Percentiles rank a stretch among this genome's conserved stretches.
These are phyloP conservation scores for Neoconidiobolus thromboides DNA, from an alignment of 371 early-diverging fungal genomes.

Conservation along the genomic window DNA sequence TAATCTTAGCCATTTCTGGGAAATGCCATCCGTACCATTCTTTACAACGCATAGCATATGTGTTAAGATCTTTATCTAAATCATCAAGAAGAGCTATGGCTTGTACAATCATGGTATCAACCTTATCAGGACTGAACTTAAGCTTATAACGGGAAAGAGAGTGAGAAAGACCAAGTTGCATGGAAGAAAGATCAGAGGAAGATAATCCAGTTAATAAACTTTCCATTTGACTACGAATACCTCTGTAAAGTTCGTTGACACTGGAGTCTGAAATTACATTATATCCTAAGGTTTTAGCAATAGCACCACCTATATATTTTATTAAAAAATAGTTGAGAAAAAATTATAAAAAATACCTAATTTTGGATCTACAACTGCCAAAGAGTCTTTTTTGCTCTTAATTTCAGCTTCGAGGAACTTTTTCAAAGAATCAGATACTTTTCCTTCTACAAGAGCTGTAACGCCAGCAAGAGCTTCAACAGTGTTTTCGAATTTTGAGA, in stretches of 20 bases:
- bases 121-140: slow-evolving; percentile 83
- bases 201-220: slow-evolving; percentile 46
- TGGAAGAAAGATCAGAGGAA: slow-evolving; percentile 60
- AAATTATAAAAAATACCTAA: slow-evolving; percentile 37
- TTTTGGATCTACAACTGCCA: slow-evolving; percentile 85
- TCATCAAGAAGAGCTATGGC: slow-evolving; percentile 84
- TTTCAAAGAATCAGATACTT: slow-evolving; percentile 75
- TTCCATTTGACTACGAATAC: slow-evolving; percentile 72
- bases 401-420: slow-evolving; percentile 70
- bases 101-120: slow-evolving; percentile 93
- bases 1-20: slow-evolving; percentile 80
- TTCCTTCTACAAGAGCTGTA: slow-evolving; percentile 87
- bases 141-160: slow-evolving; percentile 76
- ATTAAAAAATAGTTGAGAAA: neutral
- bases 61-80: slow-evolving; percentile 91
- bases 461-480: slow-evolving; percentile 87
- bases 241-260: slow-evolving; percentile 79
- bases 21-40: slow-evolving; percentile 98
- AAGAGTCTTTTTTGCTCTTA: slow-evolving; percentile 69
- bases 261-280: slow-evolving; percentile 70
- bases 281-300: slow-evolving; percentile 84
- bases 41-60: slow-evolving; percentile 90
- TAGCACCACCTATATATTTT: slow-evolving; percentile 29
- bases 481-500: slow-evolving; percentile 93
- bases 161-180: slow-evolving; percentile 62